A percentile compares a stretch with the other conserved stretches of the same genome.
These are phyloP conservation scores for Smallanthus sonchifolius DNA, from an alignment of 129 eudicot species.

Conservation along the genomic window DNA sequence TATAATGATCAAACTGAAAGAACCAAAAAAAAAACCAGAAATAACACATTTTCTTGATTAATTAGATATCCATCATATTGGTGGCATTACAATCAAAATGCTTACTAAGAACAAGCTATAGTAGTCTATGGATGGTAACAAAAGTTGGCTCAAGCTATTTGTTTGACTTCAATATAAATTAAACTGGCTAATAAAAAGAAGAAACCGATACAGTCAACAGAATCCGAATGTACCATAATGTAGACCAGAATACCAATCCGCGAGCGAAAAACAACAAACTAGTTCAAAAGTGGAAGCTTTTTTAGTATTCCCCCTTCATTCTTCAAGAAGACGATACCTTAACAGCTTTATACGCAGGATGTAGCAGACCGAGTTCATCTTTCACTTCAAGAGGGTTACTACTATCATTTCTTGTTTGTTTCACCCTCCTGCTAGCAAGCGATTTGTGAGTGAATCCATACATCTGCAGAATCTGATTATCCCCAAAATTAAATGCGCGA, in stretches of 20 bases:
- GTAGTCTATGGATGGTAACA: constrained; percentile 15
- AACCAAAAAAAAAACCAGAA: neutral
- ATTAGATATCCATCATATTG: neutral
- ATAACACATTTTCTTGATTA: neutral
- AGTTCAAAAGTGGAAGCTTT: constrained; percentile 15
- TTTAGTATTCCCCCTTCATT: neutral
- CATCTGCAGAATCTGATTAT: constrained; percentile 88
- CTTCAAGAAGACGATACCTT: constrained; percentile 59
- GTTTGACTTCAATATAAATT: constrained; percentile 27
- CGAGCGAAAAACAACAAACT: constrained; percentile 24
- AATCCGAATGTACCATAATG: constrained; percentile 26
- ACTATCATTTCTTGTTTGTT: constrained; percentile 59
- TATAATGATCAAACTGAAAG: neutral
- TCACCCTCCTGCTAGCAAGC: constrained; percentile 67
- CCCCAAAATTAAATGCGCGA: constrained; percentile 81
- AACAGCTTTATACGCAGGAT: constrained; percentile 67
- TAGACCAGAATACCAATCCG: constrained; percentile 25
- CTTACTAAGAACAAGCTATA: constrained; percentile 9
- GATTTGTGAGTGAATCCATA: constrained; percentile 82
- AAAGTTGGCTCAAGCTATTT: constrained; percentile 28
- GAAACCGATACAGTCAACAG: constrained; percentile 24
- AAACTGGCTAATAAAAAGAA: constrained; percentile 26
- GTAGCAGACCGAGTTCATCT: constrained; percentile 76
- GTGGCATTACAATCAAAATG: constrained; percentile 7
- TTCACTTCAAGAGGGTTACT: constrained; percentile 66